Evolutionary conservation across 495 filamentous ascomycete species (phyloP), one percentile per base, ranked within the genome.

Genomic region (Neurospora tetraspora): DNA sequence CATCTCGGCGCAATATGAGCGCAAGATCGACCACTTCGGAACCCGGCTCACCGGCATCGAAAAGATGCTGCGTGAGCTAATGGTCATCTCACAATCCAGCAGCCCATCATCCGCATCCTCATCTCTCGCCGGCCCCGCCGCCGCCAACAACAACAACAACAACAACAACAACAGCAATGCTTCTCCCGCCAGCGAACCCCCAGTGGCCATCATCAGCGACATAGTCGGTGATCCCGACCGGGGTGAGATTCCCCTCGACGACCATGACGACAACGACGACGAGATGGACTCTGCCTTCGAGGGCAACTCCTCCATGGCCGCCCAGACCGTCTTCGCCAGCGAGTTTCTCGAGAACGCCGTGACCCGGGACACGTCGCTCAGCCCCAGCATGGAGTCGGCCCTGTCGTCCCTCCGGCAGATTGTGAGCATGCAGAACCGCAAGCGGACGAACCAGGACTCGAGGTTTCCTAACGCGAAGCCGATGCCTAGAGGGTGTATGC

Each of bases 1-100:
- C 59, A 91, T 92, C 71, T 91, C 89, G 4, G 87, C 87, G 74
- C 88, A 91, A 83, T 92, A 92, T 78, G 90, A 92, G 79, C 85
- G 83, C 73, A 92, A 92, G 79, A 90, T 92, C 68, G 90, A 91
- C 75, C 78, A 85, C 38, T 90, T 92, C 69, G 89, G 90, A 74
- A 82, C 87, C 59, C 88, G 89, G 5, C 85, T 92, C 8, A 85
- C 82, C 4, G 82, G 83, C 45, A 91, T 92, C 71, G 90, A 86
- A 75, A 73, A 80, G 27, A 81, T 87, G 71, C 82, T 91, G 2
- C 82, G 81, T 31, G 81, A 80, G 43, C 71, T 86, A 69, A 75
- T 81, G 34, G 69, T 80, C 65, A 61, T 81, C 77, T 23, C 71
- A 78, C 39, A 72, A 65, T 27, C 70, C 69, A 37, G 61, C 39